These are phyloP conservation scores for Sinapis alba DNA, from an alignment of 441 rosid species.

Conservation along the genomic window DNA sequence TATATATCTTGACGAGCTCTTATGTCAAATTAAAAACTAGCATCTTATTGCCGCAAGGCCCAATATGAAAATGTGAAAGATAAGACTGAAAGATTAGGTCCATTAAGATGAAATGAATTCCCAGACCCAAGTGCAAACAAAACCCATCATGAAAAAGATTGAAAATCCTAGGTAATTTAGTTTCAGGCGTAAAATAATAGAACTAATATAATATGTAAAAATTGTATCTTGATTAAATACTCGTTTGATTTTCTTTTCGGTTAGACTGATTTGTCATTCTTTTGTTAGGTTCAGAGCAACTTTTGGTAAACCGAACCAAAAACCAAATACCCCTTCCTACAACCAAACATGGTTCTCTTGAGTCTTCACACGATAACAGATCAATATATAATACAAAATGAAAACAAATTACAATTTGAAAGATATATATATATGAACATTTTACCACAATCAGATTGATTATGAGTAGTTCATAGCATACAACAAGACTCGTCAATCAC, in stretches of 20 bases:
- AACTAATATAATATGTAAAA: background rate
- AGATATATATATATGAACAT: slow-evolving; percentile 21
- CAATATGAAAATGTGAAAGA: background rate
- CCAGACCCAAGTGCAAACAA: background rate
- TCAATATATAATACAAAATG: background rate
- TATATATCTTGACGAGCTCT: background rate
- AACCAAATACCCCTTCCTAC: background rate
- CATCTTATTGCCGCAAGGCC: background rate
- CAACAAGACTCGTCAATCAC: slow-evolving; percentile 7
- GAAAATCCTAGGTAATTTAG: background rate
- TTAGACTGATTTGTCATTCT: background rate
- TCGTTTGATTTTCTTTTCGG: background rate
- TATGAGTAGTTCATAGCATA: slow-evolving; percentile 1
- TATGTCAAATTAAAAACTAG: background rate
- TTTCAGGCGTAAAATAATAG: background rate
- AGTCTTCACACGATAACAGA: background rate
- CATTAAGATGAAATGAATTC: background rate
- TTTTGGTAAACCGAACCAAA: background rate
- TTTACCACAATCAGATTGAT: slow-evolving; percentile 20
- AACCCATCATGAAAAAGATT: background rate
- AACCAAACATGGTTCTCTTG: background rate
- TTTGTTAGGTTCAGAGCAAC: background rate
- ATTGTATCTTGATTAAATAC: background rate
- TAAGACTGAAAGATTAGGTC: background rate
- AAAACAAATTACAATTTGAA: slow-evolving; percentile 4